A percentile compares a stretch with the other conserved stretches of the same genome.
phyloP scores from a whole-genome alignment of 2,329 filamentous ascomycete species.

The Pyrenochaeta sp. region DNA sequence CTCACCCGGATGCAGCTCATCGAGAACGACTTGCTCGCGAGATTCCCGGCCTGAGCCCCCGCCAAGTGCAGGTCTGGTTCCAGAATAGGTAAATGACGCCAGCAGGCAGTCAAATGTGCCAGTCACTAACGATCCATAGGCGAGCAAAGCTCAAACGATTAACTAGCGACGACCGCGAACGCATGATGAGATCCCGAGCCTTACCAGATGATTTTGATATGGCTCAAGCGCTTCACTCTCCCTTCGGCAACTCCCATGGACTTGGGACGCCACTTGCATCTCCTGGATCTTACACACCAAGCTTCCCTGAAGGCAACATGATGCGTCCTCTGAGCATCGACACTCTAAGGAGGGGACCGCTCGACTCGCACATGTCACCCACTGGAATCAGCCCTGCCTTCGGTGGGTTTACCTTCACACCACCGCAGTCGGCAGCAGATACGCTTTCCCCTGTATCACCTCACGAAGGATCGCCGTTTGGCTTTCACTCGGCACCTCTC shows the following conservation, averaged over 20 bases:
- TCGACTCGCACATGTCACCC: conserved; percentile 72
- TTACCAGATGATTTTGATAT: conserved; percentile 69
- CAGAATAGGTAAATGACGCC: conserved; percentile 81
- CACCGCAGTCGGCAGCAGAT: conserved; percentile 60
- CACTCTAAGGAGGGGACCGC: conserved; percentile 68
- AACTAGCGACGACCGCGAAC: conserved; percentile 67
- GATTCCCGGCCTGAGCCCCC: conserved; percentile 88
- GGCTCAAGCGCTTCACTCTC: conserved; percentile 65
- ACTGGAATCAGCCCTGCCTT: conserved; percentile 73
- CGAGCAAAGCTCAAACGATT: conserved; percentile 69
- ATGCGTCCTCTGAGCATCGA: conserved; percentile 75
- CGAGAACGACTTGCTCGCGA: conserved; percentile 86
- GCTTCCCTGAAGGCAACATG: conserved; percentile 64
- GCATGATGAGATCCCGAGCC: conserved; percentile 67
- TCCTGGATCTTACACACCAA: conserved; percentile 51
- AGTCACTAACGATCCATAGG: conserved; percentile 49
- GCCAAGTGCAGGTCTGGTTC: conserved; percentile 98
- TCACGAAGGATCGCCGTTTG: conserved; percentile 53
- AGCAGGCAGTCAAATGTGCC: not conserved
- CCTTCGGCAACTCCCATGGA: conserved; percentile 56
- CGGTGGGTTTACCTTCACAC: conserved; percentile 71
- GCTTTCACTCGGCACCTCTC: conserved; percentile 46
- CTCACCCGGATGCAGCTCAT: conserved; percentile 91
- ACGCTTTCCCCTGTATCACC: conserved; percentile 56
- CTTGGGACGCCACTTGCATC: conserved; percentile 60